A percentile compares a stretch with the other conserved stretches of the same genome.
phyloP scores from a whole-genome alignment of 2,329 filamentous ascomycete genomes.

The Fusarium penzigii region DNA sequence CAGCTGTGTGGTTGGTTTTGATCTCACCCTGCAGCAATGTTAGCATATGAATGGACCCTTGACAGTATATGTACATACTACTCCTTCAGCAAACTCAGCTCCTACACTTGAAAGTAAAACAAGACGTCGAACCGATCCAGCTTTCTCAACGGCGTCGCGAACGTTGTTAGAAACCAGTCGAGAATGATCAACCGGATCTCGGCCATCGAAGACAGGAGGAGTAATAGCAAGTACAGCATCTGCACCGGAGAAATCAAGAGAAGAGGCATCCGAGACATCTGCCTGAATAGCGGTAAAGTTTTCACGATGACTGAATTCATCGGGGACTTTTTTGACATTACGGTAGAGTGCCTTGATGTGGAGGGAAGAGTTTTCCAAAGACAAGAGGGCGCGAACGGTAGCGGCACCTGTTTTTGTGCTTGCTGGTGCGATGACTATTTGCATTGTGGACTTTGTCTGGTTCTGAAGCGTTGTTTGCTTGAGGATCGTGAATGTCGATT shows the following conservation, averaged over 20 bases:
- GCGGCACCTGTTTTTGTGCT: slow-evolving; percentile 33
- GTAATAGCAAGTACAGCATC: slow-evolving; percentile 36
- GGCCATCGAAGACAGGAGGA: slow-evolving; percentile 29
- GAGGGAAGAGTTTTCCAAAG: background rate
- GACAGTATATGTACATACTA: slow-evolving; percentile 22
- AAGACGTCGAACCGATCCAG: slow-evolving; percentile 30
- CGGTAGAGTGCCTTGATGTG: slow-evolving; percentile 33
- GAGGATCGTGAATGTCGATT: too few relatives aligned
- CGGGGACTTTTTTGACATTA: slow-evolving; percentile 29
- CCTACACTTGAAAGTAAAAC: slow-evolving; percentile 35
- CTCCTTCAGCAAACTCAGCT: slow-evolving; percentile 34
- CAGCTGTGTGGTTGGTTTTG: slow-evolving; percentile 36
- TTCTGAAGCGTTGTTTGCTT: too few relatives aligned
- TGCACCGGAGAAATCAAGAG: slow-evolving; percentile 33
- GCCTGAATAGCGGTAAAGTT: slow-evolving; percentile 32
- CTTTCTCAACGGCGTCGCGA: slow-evolving; percentile 26
- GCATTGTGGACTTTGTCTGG: slow-evolving; percentile 1
- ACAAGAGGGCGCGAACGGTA: slow-evolving; percentile 32
- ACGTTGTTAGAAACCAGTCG: slow-evolving; percentile 31
- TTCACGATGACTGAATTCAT: slow-evolving; percentile 24
- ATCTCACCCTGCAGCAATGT: slow-evolving; percentile 37
- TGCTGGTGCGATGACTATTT: slow-evolving; percentile 32
- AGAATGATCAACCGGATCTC: slow-evolving; percentile 22
- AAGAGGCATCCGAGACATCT: slow-evolving; percentile 29
- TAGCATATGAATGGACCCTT: background rate